Base-by-base conservation (phyloP, 2,329 filamentous ascomycete species). In the Colletotrichum eleusines region DNA sequence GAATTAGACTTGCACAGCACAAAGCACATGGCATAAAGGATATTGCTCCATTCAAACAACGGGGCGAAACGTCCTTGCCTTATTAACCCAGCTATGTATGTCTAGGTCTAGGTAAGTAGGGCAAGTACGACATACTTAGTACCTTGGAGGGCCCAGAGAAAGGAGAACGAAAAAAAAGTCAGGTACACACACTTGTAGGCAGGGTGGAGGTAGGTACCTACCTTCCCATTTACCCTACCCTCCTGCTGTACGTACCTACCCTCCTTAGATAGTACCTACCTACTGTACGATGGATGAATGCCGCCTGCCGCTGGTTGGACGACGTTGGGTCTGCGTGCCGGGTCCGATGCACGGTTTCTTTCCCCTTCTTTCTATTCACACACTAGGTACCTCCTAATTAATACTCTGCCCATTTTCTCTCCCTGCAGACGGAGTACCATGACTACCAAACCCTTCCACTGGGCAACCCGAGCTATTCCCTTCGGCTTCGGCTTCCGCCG, bases 371-470 rank as follows among this genome's bases (percentile, higher is more conserved):
- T 14, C 35, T 20, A 16, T 12, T 2, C 26, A 16, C 18, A 28
- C 26, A 28, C 38, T 40, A 14, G 18, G 16, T 54, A 35, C 18
- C 31, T 20, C 18, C 31, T 20, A 28, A 6, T 51, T 31, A 28
- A 28, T 51, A 23, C 50, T 54, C n/a, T 54, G 51, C 51, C 38
- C 58, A 61, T 61, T 62, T 62, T 62, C 28, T 42, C 59, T 62
- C 59, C 59, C 59, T 62, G 59, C 59, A 62, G 33, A 51, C 44
- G 59, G 59, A 68, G 40, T 50, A 55, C 67, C 53, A 31, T n/a
- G 58, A 58, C 68, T 23, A 68, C 68, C 26, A 67, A 61, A 61
- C 64, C 64, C 68, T 68, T 71, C 46, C 68, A 71, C 68, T 53
- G 58, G 60, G 68, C 68, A 71, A 71, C 68, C 68, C 68, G 68